These are phyloP conservation scores for Endotrypanum monterogeii DNA, from an alignment of 208 protist genomes.

Conservation along the genomic window DNA sequence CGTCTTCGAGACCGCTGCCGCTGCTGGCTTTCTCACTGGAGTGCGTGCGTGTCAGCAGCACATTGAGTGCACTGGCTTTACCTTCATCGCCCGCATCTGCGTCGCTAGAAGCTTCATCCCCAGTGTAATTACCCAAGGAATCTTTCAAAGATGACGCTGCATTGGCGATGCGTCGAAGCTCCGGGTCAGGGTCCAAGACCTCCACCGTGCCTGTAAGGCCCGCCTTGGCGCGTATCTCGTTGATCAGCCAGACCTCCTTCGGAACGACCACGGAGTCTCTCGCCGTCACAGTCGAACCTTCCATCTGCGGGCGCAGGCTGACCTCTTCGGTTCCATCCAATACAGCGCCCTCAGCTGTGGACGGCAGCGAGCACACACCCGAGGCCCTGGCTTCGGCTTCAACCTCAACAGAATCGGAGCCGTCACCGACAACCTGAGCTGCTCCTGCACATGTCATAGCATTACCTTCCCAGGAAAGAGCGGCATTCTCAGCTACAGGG, in stretches of 20 bases:
- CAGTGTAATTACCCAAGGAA: neutral
- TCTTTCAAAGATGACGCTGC: neutral
- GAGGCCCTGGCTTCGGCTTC: neutral
- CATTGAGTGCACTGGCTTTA: neutral
- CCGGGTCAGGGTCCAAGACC: constrained; percentile 34
- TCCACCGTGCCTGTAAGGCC: constrained; percentile 36
- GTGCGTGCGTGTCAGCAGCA: neutral
- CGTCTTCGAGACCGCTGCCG: neutral
- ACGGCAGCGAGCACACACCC: neutral
- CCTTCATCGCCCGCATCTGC: neutral
- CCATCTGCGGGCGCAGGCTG: neutral
- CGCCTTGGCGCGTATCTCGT: constrained; percentile 26
- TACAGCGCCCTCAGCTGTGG: neutral
- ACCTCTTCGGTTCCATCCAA: neutral
- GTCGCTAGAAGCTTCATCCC: neutral
- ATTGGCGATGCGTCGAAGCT: constrained; percentile 11
- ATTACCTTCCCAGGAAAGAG: neutral
- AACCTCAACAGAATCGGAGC: neutral
- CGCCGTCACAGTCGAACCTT: neutral
- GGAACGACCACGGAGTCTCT: constrained; percentile 31
- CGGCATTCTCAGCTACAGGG: neutral
- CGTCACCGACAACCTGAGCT: neutral
- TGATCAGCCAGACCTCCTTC: constrained; percentile 36
- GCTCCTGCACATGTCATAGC: neutral
- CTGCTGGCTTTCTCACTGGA: too few relatives aligned